These are phyloP conservation scores for Actinomucor elegans DNA, from an alignment of 371 early-diverging fungal species.

Conservation along the genomic window DNA sequence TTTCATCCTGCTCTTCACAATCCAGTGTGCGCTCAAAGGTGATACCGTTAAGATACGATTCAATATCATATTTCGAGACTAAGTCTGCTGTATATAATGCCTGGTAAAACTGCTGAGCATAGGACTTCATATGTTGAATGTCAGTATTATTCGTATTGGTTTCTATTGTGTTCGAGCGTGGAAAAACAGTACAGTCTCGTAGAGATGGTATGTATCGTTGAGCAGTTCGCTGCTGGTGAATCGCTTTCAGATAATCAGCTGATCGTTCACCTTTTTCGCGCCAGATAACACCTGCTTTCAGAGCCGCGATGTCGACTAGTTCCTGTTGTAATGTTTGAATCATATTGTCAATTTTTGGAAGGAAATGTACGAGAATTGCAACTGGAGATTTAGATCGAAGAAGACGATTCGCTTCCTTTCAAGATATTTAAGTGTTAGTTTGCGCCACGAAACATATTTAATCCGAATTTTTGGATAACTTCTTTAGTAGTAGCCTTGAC, in stretches of 20 bases:
- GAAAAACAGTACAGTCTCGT: too few relatives aligned
- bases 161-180: too few relatives aligned
- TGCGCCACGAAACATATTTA: neutral
- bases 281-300: neutral
- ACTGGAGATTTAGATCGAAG: neutral
- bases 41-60: too few relatives aligned
- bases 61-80: too few relatives aligned
- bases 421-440: neutral
- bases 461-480: neutral
- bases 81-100: too few relatives aligned
- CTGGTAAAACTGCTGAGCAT: too few relatives aligned
- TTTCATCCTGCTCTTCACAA: too few relatives aligned
- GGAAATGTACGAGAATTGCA: neutral
- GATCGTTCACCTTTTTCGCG: constrained; percentile 2
- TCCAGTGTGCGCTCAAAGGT: too few relatives aligned
- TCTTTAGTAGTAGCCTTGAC: neutral
- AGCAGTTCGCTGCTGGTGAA: neutral
- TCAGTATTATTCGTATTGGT: too few relatives aligned
- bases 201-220: neutral
- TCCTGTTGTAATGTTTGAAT: neutral
- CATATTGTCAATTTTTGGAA: neutral
- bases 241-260: neutral
- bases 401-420: neutral
- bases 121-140: too few relatives aligned
- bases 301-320: neutral